A percentile compares a stretch with the other conserved stretches of the same genome.
Conservation (phyloP, 179 eudicot species). For the Spergularia azorica region DNA sequence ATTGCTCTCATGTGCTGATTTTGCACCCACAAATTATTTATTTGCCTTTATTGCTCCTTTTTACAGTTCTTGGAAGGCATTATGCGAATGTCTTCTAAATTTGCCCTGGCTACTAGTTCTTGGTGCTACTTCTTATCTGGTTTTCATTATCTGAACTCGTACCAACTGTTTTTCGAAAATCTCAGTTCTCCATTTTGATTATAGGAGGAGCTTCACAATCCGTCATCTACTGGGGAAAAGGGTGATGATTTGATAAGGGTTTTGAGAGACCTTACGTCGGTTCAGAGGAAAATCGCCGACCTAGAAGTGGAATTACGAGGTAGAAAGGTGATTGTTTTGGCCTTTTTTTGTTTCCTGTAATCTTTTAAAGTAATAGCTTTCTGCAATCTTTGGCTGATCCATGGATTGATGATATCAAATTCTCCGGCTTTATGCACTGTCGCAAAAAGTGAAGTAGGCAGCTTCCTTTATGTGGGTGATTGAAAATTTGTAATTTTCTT, state of each 20-base stretch:
- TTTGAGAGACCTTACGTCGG: conserved; percentile 87
- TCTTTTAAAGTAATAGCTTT: background rate
- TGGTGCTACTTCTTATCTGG: background rate
- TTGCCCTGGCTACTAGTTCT: background rate
- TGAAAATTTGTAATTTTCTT: no score
- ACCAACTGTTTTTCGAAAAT: background rate
- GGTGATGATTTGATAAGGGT: conserved; percentile 86
- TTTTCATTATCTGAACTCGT: background rate
- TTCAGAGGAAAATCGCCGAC: conserved; percentile 93
- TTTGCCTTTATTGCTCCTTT: background rate
- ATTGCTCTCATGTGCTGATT: no score
- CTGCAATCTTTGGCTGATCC: background rate
- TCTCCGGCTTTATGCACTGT: background rate
- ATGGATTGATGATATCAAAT: background rate
- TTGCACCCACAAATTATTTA: background rate
- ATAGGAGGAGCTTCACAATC: conserved; percentile 76
- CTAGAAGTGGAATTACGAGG: conserved; percentile 98
- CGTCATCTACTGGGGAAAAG: conserved; percentile 56
- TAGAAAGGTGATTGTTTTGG: conserved; percentile 62
- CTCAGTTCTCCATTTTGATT: background rate
- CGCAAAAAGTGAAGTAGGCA: background rate
- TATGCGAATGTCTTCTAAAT: background rate
- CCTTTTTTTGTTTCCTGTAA: background rate
- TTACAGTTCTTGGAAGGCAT: background rate
- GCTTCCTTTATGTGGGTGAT: background rate